Evolutionary conservation across 352 stramenopile genomes (phyloP).

Genomic region (Pythium insidiosum): DNA sequence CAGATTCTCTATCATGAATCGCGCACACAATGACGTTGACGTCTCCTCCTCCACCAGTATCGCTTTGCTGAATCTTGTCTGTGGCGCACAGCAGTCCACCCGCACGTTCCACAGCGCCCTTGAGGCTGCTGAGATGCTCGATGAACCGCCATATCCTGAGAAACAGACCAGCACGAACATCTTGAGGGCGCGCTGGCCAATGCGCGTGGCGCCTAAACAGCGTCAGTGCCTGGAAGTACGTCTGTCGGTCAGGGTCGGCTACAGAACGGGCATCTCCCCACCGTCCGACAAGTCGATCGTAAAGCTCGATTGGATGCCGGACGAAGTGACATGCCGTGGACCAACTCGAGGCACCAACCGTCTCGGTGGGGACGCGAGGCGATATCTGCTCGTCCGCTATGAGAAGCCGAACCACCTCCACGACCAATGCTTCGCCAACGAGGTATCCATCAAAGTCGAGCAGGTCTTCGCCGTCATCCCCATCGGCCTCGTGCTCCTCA

Average conservation of each 20-base stretch:
- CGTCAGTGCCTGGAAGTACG: too few species aligned
- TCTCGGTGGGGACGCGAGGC: conserved; percentile 29
- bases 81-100: conserved; percentile 12
- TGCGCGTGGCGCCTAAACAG: too few species aligned
- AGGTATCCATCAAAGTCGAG: conserved; percentile 49
- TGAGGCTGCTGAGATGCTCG: conserved; percentile 26
- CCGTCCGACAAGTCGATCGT: conserved; percentile 9
- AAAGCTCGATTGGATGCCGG: conserved; percentile 18
- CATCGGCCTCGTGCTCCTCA: not conserved
- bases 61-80: not conserved
- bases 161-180: not conserved
- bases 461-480: conserved; percentile 2
- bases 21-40: too few species aligned
- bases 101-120: conserved; percentile 14
- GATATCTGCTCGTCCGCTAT: conserved; percentile 20
- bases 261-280: too few species aligned
- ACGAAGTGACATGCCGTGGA: conserved; percentile 31
- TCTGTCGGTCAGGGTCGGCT: too few species aligned
- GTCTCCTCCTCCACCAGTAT: too few species aligned
- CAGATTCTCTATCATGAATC: too few species aligned
- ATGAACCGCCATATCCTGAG: conserved; percentile 25
- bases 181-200: too few species aligned
- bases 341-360: conserved; percentile 55
- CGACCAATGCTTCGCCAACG: conserved; percentile 43
- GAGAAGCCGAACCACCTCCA: conserved; percentile 37